Evolutionary conservation across 441 rosid species (phyloP), one percentile per base, ranked within the genome.

Genomic region (Arabidopsis lyrata): DNA sequence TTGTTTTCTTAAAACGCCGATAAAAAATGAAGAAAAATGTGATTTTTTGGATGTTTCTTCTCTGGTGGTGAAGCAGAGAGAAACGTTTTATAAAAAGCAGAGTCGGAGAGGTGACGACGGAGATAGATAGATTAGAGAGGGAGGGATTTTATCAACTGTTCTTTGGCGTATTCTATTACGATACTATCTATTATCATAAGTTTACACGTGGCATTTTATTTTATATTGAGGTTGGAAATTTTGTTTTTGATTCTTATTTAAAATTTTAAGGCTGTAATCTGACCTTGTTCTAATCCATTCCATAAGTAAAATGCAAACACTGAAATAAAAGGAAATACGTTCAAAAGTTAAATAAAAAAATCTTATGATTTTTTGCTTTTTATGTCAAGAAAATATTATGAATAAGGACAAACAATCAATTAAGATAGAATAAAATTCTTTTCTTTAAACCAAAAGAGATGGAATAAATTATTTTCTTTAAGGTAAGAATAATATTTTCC

Each of bases 61-160:
- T 56, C 13, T 54, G 72, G 66, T 49, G 73, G 7, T 53, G 74
- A 54, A 68, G 73, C 78, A 61, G 74, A 75, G 70, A 44, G 70
- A 62, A 34, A 18, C 70, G 75, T 47, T 7, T 53, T 68, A 68
- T 69, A 41, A 75, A 54, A 75, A 45, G 39, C 59, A 62, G 75
- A 76, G 79, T 49, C 57, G 15, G 36, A 62, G 79, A 68, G 70
- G 44, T 68, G 50, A 75, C 47, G 75, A 62, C 74, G 70, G 63
- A 32, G 12, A 56, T 6, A 16, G 60, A 31, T 29, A 29, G n/a
- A n/a, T n/a, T n/a, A n/a, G 31, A 29, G 31, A 29, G 31, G 31
- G 31, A 29, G 31, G 4, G 54, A 8, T 44, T 61, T 68, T 15
- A 45, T 69, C 52, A 3, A 12, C 45, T 74, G 27, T 39, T 2